Evolutionary conservation across 1,139 yeast genomes (phyloP), one percentile per base, ranked within the genome.

Genomic region (Lodderomyces beijingensis): DNA sequence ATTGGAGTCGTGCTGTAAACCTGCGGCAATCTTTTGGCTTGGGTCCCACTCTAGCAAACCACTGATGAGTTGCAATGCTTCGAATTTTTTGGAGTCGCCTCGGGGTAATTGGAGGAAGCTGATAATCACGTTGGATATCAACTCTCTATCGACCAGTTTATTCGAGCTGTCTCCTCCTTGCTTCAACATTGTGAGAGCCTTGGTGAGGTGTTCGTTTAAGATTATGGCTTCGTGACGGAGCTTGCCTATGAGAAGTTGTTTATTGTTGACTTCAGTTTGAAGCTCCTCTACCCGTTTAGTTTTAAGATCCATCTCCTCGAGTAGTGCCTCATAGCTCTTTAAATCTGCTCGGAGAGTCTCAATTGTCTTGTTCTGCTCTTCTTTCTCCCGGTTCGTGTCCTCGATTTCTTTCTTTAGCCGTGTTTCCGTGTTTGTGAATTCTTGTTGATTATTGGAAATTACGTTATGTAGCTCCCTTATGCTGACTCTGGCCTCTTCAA

Each of bases 181-280:
- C 38, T 91, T 77, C 56, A 89, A 65, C 70, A 67, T 64, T 12
- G 88, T 77, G 38, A 93, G 61, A 2, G 97, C 94, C 51, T 91
- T 89, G 12, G 95, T 88, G 38, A 91, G 62, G 60, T 91, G 98
- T 51, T 91, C 98, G 53, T 91, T 91, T 36, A 89, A 62, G 20
- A 87, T 86, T n/a, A 91, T 91, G 2, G 95, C 94, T 57, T 91
- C 97, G 53, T 91, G 97, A 35, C 97, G 77, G 34, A 91, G 69
- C 53, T 91, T 91, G 4, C 97, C 97, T 32, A 91, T 76, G 34
- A 79, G 71, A 17, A 88, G 64, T 41, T 79, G 89, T 55, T 87
- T 88, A 42, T 80, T 87, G 45, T 83, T 84, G 3, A 64, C 42
- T 28, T 71, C 67, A 6, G 51, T 46, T 24, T 59, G 49, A 17